Percentiles rank a stretch among this genome's conserved stretches.
phyloP scores from a whole-genome alignment of 1,284 basidiomycete genomes.

The Ceratobasidium sp. region DNA sequence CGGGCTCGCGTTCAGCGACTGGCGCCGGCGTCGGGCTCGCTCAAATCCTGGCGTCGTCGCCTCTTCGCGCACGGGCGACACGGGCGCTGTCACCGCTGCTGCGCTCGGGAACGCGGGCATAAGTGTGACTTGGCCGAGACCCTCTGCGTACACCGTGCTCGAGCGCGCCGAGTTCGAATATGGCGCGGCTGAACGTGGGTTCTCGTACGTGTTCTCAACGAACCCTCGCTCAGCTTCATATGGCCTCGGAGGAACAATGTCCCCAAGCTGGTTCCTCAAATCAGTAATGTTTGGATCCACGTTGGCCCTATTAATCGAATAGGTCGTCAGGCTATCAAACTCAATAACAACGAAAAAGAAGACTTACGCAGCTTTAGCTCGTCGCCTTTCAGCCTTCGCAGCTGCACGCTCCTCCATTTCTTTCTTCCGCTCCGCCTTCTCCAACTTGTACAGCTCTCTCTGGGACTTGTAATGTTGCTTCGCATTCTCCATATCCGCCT shows the following conservation, averaged over 20 bases:
- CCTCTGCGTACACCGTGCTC: slow-evolving; percentile 35
- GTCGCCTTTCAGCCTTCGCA: slow-evolving; percentile 29
- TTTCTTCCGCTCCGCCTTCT: slow-evolving; percentile 40
- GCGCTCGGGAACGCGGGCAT: slow-evolving; percentile 20
- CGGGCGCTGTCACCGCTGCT: slow-evolving; percentile 28
- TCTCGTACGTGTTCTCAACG: slow-evolving; percentile 23
- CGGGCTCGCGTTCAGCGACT: slow-evolving; percentile 32
- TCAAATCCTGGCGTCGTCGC: slow-evolving; percentile 22
- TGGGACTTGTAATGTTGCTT: slow-evolving; percentile 39
- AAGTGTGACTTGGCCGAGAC: slow-evolving; percentile 33
- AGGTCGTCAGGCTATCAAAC: neutral
- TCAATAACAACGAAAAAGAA: neutral
- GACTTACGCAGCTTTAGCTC: slow-evolving; percentile 39
- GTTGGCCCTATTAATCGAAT: slow-evolving; percentile 10
- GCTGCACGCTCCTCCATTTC: slow-evolving; percentile 40
- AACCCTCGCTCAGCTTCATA: slow-evolving; percentile 35
- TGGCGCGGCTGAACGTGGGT: slow-evolving; percentile 23
- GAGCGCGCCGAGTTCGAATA: slow-evolving; percentile 4
- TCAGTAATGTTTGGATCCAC: slow-evolving; percentile 35
- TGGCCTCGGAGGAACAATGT: slow-evolving; percentile 19
- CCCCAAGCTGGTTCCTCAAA: slow-evolving; percentile 17
- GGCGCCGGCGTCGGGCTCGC: slow-evolving; percentile 25
- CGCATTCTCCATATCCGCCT: slow-evolving; percentile 38
- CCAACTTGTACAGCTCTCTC: slow-evolving; percentile 32
- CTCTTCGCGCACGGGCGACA: slow-evolving; percentile 31